These are phyloP conservation scores for Triticum monococcum DNA, from an alignment of 176 grass and related monocot species.

Conservation along the genomic window DNA sequence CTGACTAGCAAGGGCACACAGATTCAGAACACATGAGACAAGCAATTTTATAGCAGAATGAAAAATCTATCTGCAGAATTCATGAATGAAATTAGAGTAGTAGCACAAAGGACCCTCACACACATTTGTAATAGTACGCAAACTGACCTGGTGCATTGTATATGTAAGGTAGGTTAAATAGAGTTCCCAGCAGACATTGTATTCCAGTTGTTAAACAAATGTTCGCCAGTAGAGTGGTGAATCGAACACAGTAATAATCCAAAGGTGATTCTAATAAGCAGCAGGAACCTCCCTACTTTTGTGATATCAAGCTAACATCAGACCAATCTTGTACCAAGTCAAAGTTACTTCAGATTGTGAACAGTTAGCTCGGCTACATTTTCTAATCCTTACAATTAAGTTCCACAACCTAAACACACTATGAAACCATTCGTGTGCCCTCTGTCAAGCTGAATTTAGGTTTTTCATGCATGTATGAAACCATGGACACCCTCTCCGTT, in stretches of 20 bases:
- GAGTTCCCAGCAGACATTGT: background rate
- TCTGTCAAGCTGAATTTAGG: background rate
- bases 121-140: background rate
- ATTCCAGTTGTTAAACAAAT: background rate
- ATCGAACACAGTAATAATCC: background rate
- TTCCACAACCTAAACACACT: background rate
- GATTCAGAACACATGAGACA: background rate
- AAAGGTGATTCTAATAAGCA: background rate
- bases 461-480: background rate
- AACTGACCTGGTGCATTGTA: background rate
- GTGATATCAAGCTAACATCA: background rate
- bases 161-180: background rate
- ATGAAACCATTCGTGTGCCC: background rate
- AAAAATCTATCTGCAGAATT: background rate
- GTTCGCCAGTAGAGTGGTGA: background rate
- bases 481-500: background rate
- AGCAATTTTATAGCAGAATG: background rate
- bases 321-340: background rate
- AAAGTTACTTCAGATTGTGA: background rate
- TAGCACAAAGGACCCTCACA: background rate
- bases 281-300: background rate
- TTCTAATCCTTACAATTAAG: background rate
- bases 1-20: background rate
- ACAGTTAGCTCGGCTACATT: no score
- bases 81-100: background rate